A percentile compares a stretch with the other conserved stretches of the same genome.
Evolutionary conservation across 495 filamentous ascomycete species (phyloP).

Genomic region (Lasiosphaeria hispida): DNA sequence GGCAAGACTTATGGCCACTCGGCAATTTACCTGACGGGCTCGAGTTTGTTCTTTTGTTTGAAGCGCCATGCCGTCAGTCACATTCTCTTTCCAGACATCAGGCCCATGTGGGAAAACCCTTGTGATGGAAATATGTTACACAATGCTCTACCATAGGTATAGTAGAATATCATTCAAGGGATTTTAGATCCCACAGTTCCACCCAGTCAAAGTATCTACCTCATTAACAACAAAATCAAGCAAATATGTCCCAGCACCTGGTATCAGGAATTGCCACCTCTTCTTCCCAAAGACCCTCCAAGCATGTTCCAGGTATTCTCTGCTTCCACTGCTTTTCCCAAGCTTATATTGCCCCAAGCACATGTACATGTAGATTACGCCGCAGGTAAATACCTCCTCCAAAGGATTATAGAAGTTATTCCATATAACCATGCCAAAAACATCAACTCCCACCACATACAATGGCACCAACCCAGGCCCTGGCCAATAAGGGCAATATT

Average conservation of each 20-base stretch:
- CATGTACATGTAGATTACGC: conserved; percentile 4
- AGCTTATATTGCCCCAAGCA: not conserved
- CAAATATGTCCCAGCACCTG: not conserved
- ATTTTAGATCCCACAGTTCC: not conserved
- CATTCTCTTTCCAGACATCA: too few relatives aligned
- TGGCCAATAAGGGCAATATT: too few relatives aligned
- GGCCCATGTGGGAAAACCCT: not conserved
- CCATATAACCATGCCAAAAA: too few relatives aligned
- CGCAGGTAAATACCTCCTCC: conserved; percentile 2
- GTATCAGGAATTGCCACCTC: conserved; percentile 1
- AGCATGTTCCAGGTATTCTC: not conserved
- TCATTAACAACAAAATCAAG: not conserved
- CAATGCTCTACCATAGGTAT: not conserved
- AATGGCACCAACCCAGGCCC: too few relatives aligned
- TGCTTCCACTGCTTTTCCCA: not conserved
- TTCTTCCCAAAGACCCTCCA: not conserved
- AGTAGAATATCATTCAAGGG: not conserved
- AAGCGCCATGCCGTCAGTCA: too few relatives aligned
- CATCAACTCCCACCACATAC: too few relatives aligned
- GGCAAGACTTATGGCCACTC: too few relatives aligned
- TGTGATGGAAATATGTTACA: not conserved
- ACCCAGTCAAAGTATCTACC: not conserved
- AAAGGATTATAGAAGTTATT: not conserved
- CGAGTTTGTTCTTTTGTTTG: too few relatives aligned
- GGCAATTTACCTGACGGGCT: too few relatives aligned